A percentile compares a stretch with the other conserved stretches of the same genome.
Conservation (phyloP, 2,329 filamentous ascomycete genomes). For the Penicillium fuscoglaucum region DNA sequence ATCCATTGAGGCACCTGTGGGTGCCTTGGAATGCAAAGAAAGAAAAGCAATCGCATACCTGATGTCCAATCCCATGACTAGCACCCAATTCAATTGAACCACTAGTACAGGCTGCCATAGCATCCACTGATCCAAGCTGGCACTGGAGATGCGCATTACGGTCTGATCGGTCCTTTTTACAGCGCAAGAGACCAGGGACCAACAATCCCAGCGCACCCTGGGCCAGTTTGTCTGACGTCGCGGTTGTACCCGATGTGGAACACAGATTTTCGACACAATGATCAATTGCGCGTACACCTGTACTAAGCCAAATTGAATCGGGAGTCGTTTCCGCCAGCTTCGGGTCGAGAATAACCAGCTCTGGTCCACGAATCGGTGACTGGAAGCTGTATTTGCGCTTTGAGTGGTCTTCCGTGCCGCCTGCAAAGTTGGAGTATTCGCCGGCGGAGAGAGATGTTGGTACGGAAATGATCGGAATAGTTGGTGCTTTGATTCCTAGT, state of each 20-base stretch:
- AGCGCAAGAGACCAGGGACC: conserved; percentile 46
- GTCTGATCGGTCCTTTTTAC: conserved; percentile 40
- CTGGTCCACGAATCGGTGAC: conserved; percentile 44
- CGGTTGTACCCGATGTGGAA: conserved; percentile 38
- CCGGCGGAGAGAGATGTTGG: conserved; percentile 47
- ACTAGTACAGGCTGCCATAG: conserved; percentile 51
- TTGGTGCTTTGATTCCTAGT: conserved; percentile 25
- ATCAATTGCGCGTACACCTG: conserved; percentile 58
- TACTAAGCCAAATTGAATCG: conserved; percentile 56
- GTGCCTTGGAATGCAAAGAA: neutral
- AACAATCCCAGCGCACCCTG: conserved; percentile 44
- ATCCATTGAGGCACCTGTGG: neutral
- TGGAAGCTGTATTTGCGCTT: conserved; percentile 41
- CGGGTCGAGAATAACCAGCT: conserved; percentile 59
- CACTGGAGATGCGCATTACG: conserved; percentile 49
- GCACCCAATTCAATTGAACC: conserved; percentile 49
- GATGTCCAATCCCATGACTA: conserved; percentile 56
- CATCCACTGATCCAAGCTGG: conserved; percentile 54
- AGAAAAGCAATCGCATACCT: conserved; percentile 34
- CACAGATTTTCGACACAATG: conserved; percentile 60
- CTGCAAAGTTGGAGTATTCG: conserved; percentile 45
- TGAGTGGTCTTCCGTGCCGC: conserved; percentile 40
- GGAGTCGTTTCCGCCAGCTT: conserved; percentile 54
- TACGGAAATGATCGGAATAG: conserved; percentile 40
- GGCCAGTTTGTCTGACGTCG: conserved; percentile 40